These are phyloP conservation scores for Penicillium flavigenum DNA, from an alignment of 495 filamentous ascomycete species.

Conservation along the genomic window DNA sequence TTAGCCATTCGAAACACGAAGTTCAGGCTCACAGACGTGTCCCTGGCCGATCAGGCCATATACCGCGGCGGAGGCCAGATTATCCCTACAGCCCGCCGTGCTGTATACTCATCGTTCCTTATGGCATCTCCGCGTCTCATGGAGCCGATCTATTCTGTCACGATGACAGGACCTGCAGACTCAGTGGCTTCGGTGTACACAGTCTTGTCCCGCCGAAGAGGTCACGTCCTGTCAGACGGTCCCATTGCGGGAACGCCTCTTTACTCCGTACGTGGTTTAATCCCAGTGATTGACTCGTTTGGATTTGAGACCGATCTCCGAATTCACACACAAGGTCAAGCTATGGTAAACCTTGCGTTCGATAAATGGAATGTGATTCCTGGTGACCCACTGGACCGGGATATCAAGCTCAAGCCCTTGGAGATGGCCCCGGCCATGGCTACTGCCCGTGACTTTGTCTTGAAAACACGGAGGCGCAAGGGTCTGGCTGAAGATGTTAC, in stretches of 20 bases:
- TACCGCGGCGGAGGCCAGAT: conserved; percentile 95
- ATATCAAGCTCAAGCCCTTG: conserved; percentile 75
- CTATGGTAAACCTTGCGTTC: conserved; percentile 87
- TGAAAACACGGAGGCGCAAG: conserved; percentile 93
- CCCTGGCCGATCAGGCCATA: conserved; percentile 83
- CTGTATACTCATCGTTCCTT: conserved; percentile 90
- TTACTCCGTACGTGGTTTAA: conserved; percentile 83
- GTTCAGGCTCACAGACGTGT: conserved; percentile 89
- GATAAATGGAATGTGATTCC: conserved; percentile 95
- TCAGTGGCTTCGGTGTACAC: conserved; percentile 87
- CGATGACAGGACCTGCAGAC: conserved; percentile 91
- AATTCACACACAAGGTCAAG: conserved; percentile 93
- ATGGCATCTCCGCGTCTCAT: conserved; percentile 96
- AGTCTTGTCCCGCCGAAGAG: conserved; percentile 80
- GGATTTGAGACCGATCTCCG: conserved; percentile 96
- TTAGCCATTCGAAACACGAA: conserved; percentile 92
- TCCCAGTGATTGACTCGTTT: conserved; percentile 95
- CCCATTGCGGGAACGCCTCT: conserved; percentile 95
- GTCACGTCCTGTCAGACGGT: conserved; percentile 89
- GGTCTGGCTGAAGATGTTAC: conserved; percentile 93
- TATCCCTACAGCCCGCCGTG: conserved; percentile 88
- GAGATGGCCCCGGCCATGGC: conserved; percentile 84
- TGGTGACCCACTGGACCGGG: conserved; percentile 89
- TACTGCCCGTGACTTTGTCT: conserved; percentile 90
- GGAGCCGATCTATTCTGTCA: conserved; percentile 90